A percentile compares a stretch with the other conserved stretches of the same genome.
Conservation (phyloP, 108 stramenopile species). For the Aurantiochytrium sp. region DNA sequence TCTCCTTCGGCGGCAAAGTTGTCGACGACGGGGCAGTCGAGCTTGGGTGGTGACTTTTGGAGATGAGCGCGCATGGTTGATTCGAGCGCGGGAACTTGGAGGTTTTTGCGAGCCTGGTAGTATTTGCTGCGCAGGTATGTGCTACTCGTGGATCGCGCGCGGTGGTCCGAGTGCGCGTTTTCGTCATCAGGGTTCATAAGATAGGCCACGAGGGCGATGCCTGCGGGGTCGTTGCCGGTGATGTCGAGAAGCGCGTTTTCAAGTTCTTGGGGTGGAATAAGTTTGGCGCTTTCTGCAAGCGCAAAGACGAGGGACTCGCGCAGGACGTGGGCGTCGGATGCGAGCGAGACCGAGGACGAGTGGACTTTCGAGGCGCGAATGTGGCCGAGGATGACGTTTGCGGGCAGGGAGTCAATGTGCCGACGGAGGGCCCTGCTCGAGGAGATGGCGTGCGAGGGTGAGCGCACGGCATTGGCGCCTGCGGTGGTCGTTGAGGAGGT, state of each 20-base stretch:
- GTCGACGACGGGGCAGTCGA: background rate
- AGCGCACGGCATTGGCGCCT: background rate
- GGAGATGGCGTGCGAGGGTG: background rate
- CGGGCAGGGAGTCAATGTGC: background rate
- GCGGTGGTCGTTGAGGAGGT: background rate
- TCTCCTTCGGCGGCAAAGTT: background rate
- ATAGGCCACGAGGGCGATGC: background rate
- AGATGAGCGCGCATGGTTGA: background rate
- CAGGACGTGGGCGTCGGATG: background rate
- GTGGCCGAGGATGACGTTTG: background rate
- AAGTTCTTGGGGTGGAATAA: background rate
- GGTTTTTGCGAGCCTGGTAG: background rate
- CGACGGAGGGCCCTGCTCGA: background rate
- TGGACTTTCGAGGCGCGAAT: background rate
- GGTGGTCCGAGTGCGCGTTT: background rate
- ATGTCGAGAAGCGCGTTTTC: background rate
- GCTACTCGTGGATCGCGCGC: background rate
- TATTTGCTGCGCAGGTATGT: background rate
- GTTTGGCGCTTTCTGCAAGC: background rate
- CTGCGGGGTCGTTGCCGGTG: background rate
- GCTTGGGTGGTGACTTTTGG: background rate
- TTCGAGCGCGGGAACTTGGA: background rate
- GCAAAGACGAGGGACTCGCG: constrained; percentile 4
- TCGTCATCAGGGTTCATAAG: background rate
- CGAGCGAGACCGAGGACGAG: background rate